Base-by-base conservation (phyloP, 805 yeast genomes). In the Tetrapisispora namnaoensis region DNA sequence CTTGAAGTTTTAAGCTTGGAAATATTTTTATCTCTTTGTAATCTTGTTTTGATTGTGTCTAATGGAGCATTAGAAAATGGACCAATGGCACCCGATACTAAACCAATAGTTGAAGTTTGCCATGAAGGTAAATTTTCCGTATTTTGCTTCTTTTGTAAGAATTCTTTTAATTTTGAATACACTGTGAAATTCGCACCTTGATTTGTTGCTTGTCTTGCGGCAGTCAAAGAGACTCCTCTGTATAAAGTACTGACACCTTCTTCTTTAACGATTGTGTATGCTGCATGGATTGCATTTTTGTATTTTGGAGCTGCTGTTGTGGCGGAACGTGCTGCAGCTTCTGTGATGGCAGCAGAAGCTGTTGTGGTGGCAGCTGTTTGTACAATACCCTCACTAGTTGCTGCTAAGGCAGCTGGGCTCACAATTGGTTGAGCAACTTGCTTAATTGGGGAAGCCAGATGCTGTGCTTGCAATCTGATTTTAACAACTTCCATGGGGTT, bases 181-280 rank as follows among this genome's bases (percentile, higher is more conserved):
- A 88, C 95, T 2, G 98, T 91, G 70, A 91, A 91, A 71, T 93
- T 91, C 44, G 95, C 97, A 74, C 97, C 99, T 72, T 91, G 99
- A 74, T 91, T 91, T 51, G 96, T 83, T 28, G 98, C 97, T 69
- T 91, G 99, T 74, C 99, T 82, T 30, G 96, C 95, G 37, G 97
- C 96, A 34, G 99, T 91, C 62, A 91, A 79, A 2, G 90, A 78
- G 27, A 91, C 98, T 65, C 99, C 99, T 66, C 96, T 79, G 74
- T 91, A 91, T 51, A 91, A 71, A 10, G 96, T 86, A 45, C 77
- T 76, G 59, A 86, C 74, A 44, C 99, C 99, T 73, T 91, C 99
- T 69, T 91, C 97, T 59, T 78, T 83, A 53, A 84, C 78, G 60
- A 93, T 85, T 35, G 88, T 74, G 63, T 82, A 81, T 27, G 86